A percentile compares a stretch with the other conserved stretches of the same genome.
phyloP scores from a whole-genome alignment of 768 basidiomycete species.

The Tremella yokohamensis region DNA sequence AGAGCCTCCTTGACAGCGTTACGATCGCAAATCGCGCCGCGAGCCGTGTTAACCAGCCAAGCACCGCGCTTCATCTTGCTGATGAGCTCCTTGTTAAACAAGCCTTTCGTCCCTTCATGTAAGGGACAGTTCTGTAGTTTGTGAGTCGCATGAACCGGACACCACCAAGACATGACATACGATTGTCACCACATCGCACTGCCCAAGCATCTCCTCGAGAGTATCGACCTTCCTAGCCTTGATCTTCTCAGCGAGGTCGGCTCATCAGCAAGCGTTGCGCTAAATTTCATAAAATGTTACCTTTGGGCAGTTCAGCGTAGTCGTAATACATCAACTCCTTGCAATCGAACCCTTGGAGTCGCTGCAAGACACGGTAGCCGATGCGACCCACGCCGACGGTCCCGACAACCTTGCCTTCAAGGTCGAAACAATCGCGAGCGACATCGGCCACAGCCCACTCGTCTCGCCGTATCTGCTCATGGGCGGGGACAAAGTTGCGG shows the following conservation, averaged over 20 bases:
- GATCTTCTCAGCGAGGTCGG: slow-evolving; percentile 57
- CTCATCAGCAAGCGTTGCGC: slow-evolving; percentile 9
- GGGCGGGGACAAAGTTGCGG: slow-evolving; percentile 70
- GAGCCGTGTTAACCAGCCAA: slow-evolving; percentile 89
- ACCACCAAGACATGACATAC: slow-evolving; percentile 15
- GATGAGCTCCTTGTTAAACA: slow-evolving; percentile 76
- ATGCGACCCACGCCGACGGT: slow-evolving; percentile 78
- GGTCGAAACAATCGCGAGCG: slow-evolving; percentile 77
- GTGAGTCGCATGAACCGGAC: background rate
- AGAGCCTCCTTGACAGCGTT: slow-evolving; percentile 74
- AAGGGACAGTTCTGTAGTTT: slow-evolving; percentile 52
- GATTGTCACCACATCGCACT: slow-evolving; percentile 49
- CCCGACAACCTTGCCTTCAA: slow-evolving; percentile 86
- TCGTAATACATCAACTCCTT: slow-evolving; percentile 90
- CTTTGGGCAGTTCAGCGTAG: slow-evolving; percentile 62
- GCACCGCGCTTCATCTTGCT: slow-evolving; percentile 87
- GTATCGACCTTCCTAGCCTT: slow-evolving; percentile 72
- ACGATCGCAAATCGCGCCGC: slow-evolving; percentile 84
- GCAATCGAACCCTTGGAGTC: slow-evolving; percentile 68
- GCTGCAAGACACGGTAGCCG: slow-evolving; percentile 72
- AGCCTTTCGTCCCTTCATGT: slow-evolving; percentile 75
- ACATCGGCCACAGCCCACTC: slow-evolving; percentile 83
- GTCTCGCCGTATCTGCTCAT: slow-evolving; percentile 73
- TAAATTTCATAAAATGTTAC: too few relatives aligned
- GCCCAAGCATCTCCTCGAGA: slow-evolving; percentile 62